A percentile compares a stretch with the other conserved stretches of the same genome.
phyloP scores from a whole-genome alignment of 352 stramenopile species.

The Phytophthora ohioensis region DNA sequence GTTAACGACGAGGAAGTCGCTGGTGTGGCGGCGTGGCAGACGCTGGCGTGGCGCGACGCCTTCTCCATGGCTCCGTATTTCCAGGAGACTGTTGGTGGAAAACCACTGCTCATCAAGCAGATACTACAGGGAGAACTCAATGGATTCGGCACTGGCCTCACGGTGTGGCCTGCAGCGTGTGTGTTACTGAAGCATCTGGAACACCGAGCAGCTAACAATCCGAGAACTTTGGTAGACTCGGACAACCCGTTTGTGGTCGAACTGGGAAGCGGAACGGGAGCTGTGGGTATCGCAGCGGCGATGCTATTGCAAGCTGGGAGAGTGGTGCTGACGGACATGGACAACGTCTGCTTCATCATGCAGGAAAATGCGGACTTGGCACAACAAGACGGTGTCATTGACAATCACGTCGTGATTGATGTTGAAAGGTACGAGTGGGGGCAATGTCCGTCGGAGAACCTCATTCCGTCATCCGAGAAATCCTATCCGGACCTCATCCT shows the following conservation, averaged over 20 bases:
- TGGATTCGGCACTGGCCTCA: conserved; percentile 82
- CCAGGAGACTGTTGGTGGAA: conserved; percentile 49
- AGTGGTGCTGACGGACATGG: conserved; percentile 93
- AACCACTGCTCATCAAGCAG: conserved; percentile 71
- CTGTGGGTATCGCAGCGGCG: conserved; percentile 89
- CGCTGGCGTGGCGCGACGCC: conserved; percentile 79
- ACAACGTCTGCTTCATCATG: conserved; percentile 91
- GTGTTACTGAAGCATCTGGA: conserved; percentile 85
- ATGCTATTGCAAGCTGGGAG: conserved; percentile 79
- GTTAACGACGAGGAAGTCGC: background rate
- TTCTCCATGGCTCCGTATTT: conserved; percentile 79
- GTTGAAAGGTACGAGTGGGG: conserved; percentile 94
- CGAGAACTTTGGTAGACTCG: conserved; percentile 28
- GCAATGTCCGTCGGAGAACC: conserved; percentile 35
- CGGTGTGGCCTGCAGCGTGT: conserved; percentile 85
- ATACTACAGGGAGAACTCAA: conserved; percentile 83
- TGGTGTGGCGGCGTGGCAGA: conserved; percentile 58
- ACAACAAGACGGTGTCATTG: conserved; percentile 34
- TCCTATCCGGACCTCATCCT: conserved; percentile 85
- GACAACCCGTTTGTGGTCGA: conserved; percentile 79
- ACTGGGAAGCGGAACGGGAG: conserved; percentile 92
- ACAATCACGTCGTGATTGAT: conserved; percentile 55
- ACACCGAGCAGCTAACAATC: conserved; percentile 46
- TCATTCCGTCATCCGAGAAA: conserved; percentile 38
- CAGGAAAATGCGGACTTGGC: conserved; percentile 83